Evolutionary conservation across 192 early-diverging fungal species (phyloP).

Genomic region (Coemansia sp.): DNA sequence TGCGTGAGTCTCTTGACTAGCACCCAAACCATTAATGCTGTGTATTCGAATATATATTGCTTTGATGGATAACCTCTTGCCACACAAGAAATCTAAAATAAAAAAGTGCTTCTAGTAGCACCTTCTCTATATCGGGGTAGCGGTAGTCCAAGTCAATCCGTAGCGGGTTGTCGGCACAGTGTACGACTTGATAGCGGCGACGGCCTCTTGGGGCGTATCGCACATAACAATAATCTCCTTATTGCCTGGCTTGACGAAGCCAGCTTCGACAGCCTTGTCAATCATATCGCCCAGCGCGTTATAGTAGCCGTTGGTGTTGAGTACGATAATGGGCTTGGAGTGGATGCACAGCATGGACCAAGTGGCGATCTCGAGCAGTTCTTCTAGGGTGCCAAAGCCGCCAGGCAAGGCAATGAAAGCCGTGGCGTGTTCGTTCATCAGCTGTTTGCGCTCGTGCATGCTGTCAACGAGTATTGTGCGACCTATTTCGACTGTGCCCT

Average conservation of each 20-base stretch:
- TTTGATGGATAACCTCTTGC: background rate
- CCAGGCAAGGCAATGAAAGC: conserved; percentile 87
- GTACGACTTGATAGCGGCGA: conserved; percentile 58
- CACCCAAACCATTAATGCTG: background rate
- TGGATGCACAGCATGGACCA: conserved; percentile 82
- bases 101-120: background rate
- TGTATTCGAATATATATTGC: background rate
- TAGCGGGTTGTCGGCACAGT: conserved; percentile 50
- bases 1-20: conserved; percentile 17
- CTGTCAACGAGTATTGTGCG: conserved; percentile 64
- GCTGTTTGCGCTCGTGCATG: conserved; percentile 82
- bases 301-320: conserved; percentile 81
- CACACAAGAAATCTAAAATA: background rate
- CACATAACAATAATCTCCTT: conserved; percentile 57
- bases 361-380: conserved; percentile 78
- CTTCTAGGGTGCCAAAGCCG: conserved; percentile 86
- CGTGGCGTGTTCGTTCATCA: conserved; percentile 65
- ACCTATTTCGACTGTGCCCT: conserved; percentile 51
- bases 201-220: conserved; percentile 60
- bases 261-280: conserved; percentile 59
- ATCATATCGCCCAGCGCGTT: conserved; percentile 65
- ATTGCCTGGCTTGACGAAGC: conserved; percentile 61
- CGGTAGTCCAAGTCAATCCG: conserved; percentile 54
- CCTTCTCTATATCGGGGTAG: background rate
- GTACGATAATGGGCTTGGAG: conserved; percentile 72